Percentiles rank a stretch among this genome's conserved stretches.
These are phyloP conservation scores for Polygonum aviculare DNA, from an alignment of 148 eudicot species.

Conservation along the genomic window DNA sequence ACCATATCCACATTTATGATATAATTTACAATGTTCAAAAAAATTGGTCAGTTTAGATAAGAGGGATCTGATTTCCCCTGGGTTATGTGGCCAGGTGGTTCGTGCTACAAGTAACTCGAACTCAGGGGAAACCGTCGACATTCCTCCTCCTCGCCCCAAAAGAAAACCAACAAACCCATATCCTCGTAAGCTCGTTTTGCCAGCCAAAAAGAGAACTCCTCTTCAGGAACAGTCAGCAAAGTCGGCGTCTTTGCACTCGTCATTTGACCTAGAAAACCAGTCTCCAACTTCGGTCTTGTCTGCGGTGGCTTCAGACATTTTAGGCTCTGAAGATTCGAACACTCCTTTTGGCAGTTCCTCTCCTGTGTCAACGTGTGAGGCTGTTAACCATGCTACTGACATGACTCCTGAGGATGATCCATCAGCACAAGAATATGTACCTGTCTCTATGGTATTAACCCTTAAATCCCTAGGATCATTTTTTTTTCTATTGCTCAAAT, in stretches of 20 bases:
- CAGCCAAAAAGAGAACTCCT: constrained; percentile 26
- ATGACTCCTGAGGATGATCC: constrained; percentile 23
- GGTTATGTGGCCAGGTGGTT: constrained; percentile 41
- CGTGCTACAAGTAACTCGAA: constrained; percentile 34
- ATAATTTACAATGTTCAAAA: background rate
- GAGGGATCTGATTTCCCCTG: constrained; percentile 8
- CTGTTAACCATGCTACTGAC: constrained; percentile 32
- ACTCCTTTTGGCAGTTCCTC: constrained; percentile 35
- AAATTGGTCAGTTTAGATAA: background rate
- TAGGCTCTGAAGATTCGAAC: constrained; percentile 25
- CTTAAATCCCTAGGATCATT: background rate
- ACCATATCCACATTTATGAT: background rate
- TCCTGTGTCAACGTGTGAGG: background rate
- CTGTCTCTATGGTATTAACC: constrained; percentile 41
- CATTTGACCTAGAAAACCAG: constrained; percentile 44
- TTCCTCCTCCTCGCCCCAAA: constrained; percentile 96
- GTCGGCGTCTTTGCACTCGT: constrained; percentile 37
- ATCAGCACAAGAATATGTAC: constrained; percentile 16
- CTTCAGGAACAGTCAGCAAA: constrained; percentile 23
- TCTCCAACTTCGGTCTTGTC: constrained; percentile 82
- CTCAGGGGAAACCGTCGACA: constrained; percentile 45
- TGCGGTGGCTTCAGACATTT: constrained; percentile 37
- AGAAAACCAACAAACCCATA: constrained; percentile 83
- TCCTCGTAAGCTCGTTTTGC: constrained; percentile 61
- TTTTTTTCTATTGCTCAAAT: background rate